Percentiles rank a stretch among this genome's conserved stretches.
Evolutionary conservation across 768 basidiomycete species (phyloP).

Genomic region (Russula dissimulans): DNA sequence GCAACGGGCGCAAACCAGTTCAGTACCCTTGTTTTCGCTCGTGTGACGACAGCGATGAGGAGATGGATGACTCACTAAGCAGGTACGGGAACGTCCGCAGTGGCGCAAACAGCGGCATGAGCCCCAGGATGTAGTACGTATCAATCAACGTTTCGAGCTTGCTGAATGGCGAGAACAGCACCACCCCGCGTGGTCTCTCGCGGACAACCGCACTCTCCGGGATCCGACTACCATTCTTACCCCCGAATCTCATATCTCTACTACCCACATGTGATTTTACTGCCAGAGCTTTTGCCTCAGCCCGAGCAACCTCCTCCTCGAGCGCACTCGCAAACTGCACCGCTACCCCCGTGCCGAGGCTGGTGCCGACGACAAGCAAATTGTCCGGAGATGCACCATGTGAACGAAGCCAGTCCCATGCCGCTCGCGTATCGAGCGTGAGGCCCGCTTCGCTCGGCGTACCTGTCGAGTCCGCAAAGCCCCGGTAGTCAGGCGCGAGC

Average conservation of each 20-base stretch:
- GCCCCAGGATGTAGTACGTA: slow-evolving; percentile 55
- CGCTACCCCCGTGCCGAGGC: slow-evolving; percentile 78
- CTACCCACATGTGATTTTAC: background rate
- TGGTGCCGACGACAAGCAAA: slow-evolving; percentile 76
- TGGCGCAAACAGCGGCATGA: slow-evolving; percentile 66
- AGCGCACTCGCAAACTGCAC: slow-evolving; percentile 36
- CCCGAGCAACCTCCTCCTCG: slow-evolving; percentile 17
- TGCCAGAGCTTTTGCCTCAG: slow-evolving; percentile 23
- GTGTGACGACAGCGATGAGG: background rate
- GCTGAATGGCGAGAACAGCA: slow-evolving; percentile 35
- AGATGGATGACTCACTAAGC: slow-evolving; percentile 40
- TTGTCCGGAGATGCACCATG: slow-evolving; percentile 51
- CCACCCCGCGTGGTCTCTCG: slow-evolving; percentile 32
- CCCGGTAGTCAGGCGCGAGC: slow-evolving; percentile 84
- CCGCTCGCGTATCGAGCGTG: slow-evolving; percentile 60
- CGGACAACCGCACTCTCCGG: slow-evolving; percentile 11
- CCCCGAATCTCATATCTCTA: background rate
- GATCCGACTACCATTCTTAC: background rate
- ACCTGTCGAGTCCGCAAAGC: slow-evolving; percentile 82
- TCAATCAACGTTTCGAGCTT: slow-evolving; percentile 42
- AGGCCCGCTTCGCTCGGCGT: slow-evolving; percentile 70
- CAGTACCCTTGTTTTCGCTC: background rate
- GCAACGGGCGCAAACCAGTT: background rate
- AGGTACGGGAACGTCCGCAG: slow-evolving; percentile 52
- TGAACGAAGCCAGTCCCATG: slow-evolving; percentile 66